Evolutionary conservation across 2,329 filamentous ascomycete genomes (phyloP).

Genomic region (Calonectria fujianensis): DNA sequence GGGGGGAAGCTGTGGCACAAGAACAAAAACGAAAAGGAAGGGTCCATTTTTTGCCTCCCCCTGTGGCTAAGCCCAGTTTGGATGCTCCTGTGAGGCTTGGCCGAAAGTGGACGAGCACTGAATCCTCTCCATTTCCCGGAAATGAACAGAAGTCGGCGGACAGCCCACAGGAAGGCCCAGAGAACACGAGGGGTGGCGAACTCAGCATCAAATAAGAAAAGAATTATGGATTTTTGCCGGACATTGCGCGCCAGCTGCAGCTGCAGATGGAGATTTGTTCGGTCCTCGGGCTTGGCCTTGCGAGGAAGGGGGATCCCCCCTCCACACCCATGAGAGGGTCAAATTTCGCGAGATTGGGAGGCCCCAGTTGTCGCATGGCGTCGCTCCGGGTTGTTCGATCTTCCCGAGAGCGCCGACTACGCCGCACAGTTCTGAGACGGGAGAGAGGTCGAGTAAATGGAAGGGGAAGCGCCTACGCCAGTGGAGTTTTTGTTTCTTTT

Average conservation of each 20-base stretch:
- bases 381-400: constrained; percentile 48
- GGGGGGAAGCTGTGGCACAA: not conserved
- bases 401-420: constrained; percentile 42
- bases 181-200: constrained; percentile 19
- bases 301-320: constrained; percentile 13
- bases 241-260: constrained; percentile 8
- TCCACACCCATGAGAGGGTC: not conserved
- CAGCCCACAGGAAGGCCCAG: constrained; percentile 1
- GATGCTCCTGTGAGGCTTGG: not conserved
- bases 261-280: constrained; percentile 19
- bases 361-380: constrained; percentile 27
- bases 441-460: constrained; percentile 6
- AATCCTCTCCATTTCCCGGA: constrained; percentile 21
- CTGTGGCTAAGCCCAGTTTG: not conserved
- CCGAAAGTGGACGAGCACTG: not conserved
- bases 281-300: constrained; percentile 15
- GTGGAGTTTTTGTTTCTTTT: constrained; percentile 15
- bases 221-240: constrained; percentile 19
- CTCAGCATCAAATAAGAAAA: constrained; percentile 12
- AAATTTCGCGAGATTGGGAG: constrained; percentile 48
- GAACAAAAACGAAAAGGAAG: not conserved
- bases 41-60: not conserved
- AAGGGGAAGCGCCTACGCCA: constrained; percentile 31
- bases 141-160: constrained; percentile 8
- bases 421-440: constrained; percentile 24